A percentile compares a stretch with the other conserved stretches of the same genome.
Evolutionary conservation across 495 filamentous ascomycete genomes (phyloP).

Genomic region (Aspergillus olivimuriae): DNA sequence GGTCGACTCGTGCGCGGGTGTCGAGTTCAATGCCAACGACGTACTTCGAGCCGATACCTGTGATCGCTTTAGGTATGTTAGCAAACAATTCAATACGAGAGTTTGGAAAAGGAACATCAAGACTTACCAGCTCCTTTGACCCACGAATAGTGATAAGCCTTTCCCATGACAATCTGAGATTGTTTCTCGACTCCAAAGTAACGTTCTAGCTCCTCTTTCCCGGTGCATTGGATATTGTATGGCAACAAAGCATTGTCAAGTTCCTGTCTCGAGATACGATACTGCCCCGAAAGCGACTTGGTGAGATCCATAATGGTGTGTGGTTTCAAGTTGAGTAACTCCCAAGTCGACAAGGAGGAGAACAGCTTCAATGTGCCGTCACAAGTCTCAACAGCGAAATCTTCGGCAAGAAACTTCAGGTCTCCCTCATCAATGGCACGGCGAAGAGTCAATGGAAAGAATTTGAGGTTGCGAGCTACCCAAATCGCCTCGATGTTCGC

Average conservation of each 20-base stretch:
- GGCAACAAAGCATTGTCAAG: slow-evolving; percentile 20
- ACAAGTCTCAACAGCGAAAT: slow-evolving; percentile 30
- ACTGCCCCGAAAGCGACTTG: slow-evolving; percentile 25
- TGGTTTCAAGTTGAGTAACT: slow-evolving; percentile 38
- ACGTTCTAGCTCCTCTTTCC: slow-evolving; percentile 17
- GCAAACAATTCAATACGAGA: not conserved
- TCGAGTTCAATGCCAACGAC: slow-evolving; percentile 31
- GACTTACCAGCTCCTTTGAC: slow-evolving; percentile 34
- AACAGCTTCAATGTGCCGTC: slow-evolving; percentile 26
- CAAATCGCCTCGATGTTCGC: slow-evolving; percentile 44
- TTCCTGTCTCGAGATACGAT: slow-evolving; percentile 24
- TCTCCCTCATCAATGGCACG: slow-evolving; percentile 27
- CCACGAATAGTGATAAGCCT: slow-evolving; percentile 42
- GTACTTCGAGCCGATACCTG: slow-evolving; percentile 36
- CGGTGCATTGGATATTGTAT: slow-evolving; percentile 34
- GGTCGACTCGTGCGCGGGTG: slow-evolving; percentile 26
- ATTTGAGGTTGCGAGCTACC: slow-evolving; percentile 44
- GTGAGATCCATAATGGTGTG: slow-evolving; percentile 34
- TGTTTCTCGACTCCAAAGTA: slow-evolving; percentile 24
- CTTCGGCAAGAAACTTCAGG: slow-evolving; percentile 24
- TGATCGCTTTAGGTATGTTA: slow-evolving; percentile 21
- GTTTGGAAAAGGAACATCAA: not conserved
- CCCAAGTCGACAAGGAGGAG: slow-evolving; percentile 30
- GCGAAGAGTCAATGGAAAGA: slow-evolving; percentile 37
- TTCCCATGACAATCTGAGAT: slow-evolving; percentile 23